Base-by-base conservation (phyloP, 345 rosid species). In the Kandelia obovata region DNA sequence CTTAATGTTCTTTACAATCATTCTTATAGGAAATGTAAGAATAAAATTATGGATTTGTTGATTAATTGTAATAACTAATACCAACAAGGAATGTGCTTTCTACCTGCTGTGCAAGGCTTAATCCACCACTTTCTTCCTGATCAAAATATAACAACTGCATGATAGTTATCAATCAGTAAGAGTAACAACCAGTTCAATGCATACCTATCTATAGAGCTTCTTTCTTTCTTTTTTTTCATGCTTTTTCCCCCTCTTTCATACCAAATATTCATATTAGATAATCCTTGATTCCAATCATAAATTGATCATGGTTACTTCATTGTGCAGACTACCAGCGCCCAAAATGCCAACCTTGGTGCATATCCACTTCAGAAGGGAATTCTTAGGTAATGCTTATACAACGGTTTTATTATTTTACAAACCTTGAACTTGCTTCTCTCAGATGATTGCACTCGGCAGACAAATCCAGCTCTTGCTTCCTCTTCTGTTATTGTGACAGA, bases 351-450 rank as follows among this genome's bases (percentile, higher is more conserved):
- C 51, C 1, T 61, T 32, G 1, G 49, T 25, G 17, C 32, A 43
- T 31, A 34, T 66, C 53, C 28, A 46, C 15, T 52, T 31, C 53
- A 43, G 13, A 39, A 3, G 49, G 4, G 28, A 56, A 56, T 60
- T 49, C 65, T 51, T 13, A 34, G 16, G 27, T 60, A 27, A 39
- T 53, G 25, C 31, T 61, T 52, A 32, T 10, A n/a, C 66, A 69
- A 58, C 39, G 64, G 61, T 52, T 58, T 65, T 53, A 58, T 71
- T 21, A 52, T 61, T 34, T 62, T 53, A 53, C 21, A 32, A 57
- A 96, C 98, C 99, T 96, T 96, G 83, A 96, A 92, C 81, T 96
- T 96, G 96, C 99, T 96, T 84, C 84, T 96, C 79, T 90, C 96
- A 21, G 88, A 81, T 70, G 99, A 96, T 77, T 92, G 91, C 53